Evolutionary conservation across 2,329 filamentous ascomycete species (phyloP), one percentile per base, ranked within the genome.

Genomic region (Cladosporium austrohemisphaericum): DNA sequence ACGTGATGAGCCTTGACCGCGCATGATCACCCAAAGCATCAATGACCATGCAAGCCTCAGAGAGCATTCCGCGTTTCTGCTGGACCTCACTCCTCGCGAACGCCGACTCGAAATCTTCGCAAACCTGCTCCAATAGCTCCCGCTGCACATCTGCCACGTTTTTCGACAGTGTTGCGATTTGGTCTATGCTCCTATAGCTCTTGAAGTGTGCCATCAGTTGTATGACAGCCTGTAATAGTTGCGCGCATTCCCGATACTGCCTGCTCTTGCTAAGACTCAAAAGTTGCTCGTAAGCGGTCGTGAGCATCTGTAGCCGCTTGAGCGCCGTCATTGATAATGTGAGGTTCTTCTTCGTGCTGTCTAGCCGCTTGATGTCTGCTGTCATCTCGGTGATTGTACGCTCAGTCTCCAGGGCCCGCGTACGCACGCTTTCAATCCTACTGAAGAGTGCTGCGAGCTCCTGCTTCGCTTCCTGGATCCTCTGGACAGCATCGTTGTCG

Each of bases 201-300:
- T 95, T 95, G 78, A 98, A 98, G 71, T 98, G 91, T 58, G 88
- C 88, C 87, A 97, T 96, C 37, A 98, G 83, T 77, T 98, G 93
- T 51, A 98, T 80, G 25, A 98, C 93, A 8, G 93, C 93, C 72
- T 95, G 89, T 50, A 98, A 76, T 52, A 98, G 76, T 61, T 94
- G 90, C 13, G 92, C 91, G 65, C 93, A 97, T 67, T 98, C 93
- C 56, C 88, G 79, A 68, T 98, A 98, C 68, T 98, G 93, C 50
- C 92, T 78, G 28, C 86, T 85, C 69, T 87, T 87, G 57, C 88
- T 86, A 57, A 96, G 75, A 2, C 83, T 87, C 51, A 87, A 81
- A 51, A 98, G 77, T 72, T 98, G 93, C 66, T 97, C 93, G 70
- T 97, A 98, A n/a, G 93, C 93, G 3, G 93, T 97, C 4, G 93